These are phyloP conservation scores for Amanita phalloides DNA, from an alignment of 768 basidiomycete species.

Conservation along the genomic window DNA sequence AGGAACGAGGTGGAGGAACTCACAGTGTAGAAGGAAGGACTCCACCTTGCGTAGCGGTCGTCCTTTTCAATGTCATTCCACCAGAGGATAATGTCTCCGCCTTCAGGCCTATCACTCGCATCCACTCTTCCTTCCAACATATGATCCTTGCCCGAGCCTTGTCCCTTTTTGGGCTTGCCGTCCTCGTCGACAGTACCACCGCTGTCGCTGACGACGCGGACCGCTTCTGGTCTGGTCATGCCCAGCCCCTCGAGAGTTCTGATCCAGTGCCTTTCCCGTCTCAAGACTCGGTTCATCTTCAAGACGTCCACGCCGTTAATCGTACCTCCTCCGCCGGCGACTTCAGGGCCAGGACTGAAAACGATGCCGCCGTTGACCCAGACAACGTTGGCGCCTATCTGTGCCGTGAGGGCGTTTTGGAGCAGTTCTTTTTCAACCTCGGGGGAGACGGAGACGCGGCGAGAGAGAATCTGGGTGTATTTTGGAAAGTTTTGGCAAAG, in stretches of 20 bases:
- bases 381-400: constrained; percentile 42
- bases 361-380: constrained; percentile 78
- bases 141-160: background rate
- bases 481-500: constrained; percentile 87
- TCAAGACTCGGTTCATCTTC: constrained; percentile 57
- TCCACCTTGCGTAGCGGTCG: constrained; percentile 43
- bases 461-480: constrained; percentile 65
- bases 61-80: constrained; percentile 92
- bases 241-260: constrained; percentile 49
- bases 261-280: constrained; percentile 60
- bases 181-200: constrained; percentile 26
- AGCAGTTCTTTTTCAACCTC: constrained; percentile 45
- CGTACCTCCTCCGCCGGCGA: constrained; percentile 13
- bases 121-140: constrained; percentile 75
- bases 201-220: constrained; percentile 60
- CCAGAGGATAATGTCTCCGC: constrained; percentile 64
- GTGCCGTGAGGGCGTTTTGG: constrained; percentile 41
- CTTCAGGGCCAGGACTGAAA: constrained; percentile 9
- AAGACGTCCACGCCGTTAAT: constrained; percentile 60
- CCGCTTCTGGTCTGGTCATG: constrained; percentile 49
- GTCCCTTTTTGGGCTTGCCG: constrained; percentile 16
- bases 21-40: constrained; percentile 39
- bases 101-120: constrained; percentile 79
- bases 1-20: constrained; percentile 10
- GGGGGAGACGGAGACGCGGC: constrained; percentile 47